Evolutionary conservation across 306 rosid species (phyloP), one percentile per base, ranked within the genome.

Genomic region (Cucurbita pepo): DNA sequence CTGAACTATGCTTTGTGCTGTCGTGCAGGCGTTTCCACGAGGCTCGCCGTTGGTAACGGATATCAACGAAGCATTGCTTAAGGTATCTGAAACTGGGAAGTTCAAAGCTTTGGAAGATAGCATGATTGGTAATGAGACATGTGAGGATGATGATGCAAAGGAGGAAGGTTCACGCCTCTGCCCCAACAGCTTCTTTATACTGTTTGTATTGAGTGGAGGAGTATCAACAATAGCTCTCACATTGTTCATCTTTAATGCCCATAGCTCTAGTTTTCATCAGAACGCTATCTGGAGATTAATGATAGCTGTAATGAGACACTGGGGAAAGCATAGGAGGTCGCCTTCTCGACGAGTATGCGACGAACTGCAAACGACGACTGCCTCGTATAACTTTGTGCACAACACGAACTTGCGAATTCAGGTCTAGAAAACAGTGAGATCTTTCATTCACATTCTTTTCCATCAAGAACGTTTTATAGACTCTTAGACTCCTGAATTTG

Each of bases 201-300:
- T 88, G 0, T 80, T 88, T 60, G 40, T 55, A 7, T 30, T 85
- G 15, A 80, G 88, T 10, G 77, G 66, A 47, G 80, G 81, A 52
- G 84, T 85, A 25, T 85, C 88, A 19, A 83, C 87, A 59, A 44
- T 74, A 36, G 74, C 83, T 25, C 81, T 88, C 34, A 41, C 81
- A 41, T 22, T 77, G 14, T 88, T 78, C 43, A n/a, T 77, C 22
- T 16, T 70, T 43, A 14, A 15, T 9, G 16, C 69, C 70, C n/a
- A 34, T 11, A 50, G 38, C 22, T 59, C 79, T 5, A 50, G 30
- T 59, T 7, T 58, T 25, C 63, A 57, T 21, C 56, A 72, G 19
- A 58, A 44, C 62, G 63, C 72, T 6, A 19, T 83, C 8, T 44
- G 83, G 80, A 61, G 48, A 8, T 54, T 78, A n/a, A 59, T 70